These are phyloP conservation scores for Polyplosphaeria fusca DNA, from an alignment of 495 filamentous ascomycete species.

Conservation along the genomic window DNA sequence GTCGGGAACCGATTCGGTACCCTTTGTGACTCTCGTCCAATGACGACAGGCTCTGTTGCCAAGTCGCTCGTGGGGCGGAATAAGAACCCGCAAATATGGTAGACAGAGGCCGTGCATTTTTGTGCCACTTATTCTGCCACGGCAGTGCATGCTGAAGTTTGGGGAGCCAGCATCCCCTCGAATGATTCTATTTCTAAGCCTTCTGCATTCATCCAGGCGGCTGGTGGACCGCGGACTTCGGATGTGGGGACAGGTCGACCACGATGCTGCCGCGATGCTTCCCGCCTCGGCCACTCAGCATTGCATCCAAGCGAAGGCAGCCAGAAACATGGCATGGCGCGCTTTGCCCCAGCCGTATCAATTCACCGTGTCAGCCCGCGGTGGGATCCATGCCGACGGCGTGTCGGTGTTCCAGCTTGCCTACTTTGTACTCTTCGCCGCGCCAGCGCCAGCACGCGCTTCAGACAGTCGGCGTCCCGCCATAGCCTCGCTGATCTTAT, in stretches of 20 bases:
- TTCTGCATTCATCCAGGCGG: background rate
- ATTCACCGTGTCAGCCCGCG: background rate
- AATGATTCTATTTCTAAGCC: background rate
- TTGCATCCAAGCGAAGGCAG: background rate
- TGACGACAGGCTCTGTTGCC: no score
- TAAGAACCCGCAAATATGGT: no score
- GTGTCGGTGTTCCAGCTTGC: conserved; percentile 5
- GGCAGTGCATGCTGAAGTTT: background rate
- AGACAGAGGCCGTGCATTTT: no score
- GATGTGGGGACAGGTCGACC: conserved; percentile 26
- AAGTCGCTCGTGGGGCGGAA: no score
- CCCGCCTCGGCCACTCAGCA: conserved; percentile 9
- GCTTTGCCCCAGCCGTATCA: background rate
- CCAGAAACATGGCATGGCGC: background rate
- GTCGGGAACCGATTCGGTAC: no score
- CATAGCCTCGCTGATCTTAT: conserved; percentile 13
- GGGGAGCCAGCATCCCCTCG: background rate
- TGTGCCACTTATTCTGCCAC: no score
- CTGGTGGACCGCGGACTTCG: conserved; percentile 29
- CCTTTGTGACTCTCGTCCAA: no score
- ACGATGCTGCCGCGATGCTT: background rate
- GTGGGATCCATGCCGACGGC: background rate
- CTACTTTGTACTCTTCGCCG: background rate
- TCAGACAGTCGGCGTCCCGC: conserved; percentile 19
- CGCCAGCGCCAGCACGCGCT: background rate